Evolutionary conservation across 2,329 filamentous ascomycete genomes (phyloP), one percentile per base, ranked within the genome.

Genomic region (Nigrospora sphaerica): DNA sequence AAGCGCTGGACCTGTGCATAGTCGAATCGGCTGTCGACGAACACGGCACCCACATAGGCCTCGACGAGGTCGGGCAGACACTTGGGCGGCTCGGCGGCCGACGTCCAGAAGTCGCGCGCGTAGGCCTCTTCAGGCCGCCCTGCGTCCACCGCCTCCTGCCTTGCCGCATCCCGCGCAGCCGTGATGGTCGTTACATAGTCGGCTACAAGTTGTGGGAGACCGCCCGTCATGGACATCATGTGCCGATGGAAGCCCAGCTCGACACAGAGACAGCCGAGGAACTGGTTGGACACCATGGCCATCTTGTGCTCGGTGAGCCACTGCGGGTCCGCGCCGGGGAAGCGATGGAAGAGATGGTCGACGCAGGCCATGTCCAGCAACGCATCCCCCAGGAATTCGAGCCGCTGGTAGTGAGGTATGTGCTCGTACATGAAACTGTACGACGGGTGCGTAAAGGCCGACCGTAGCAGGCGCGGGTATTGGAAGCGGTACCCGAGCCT

Each of bases 221-320:
- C 54, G 0, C 65, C 55, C 3, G 68, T 70, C 10, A 86, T 73
- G 6, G 74, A 67, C 0, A 81, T 77, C 14, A 97, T 68, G 60
- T 92, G 83, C 42, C 73, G 78, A 60, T 96, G 83, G 46, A 97
- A 85, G 1, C 79, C 84, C 1, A 97, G 76, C 41, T 80, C 77
- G 3, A 95, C 88, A 49, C 86, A 86, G 3, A 97, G 72, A 16
- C 83, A 88, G 1, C 87, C 89, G 1, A 96, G 75, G 60, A 97
- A 98, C 50, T 91, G 90, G 68, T 98, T 98, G 45, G 88, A 93
- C 0, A 93, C 91, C 88, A 98, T 96, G n/a, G 91, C 89, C 83
- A 95, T 96, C 69, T 97, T 97, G 74, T 97, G 92, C 66, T 97
- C 93, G 0, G 93, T 97, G 49, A 98, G 74, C 92, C 92, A 97